Evolutionary conservation across 1,139 yeast species (phyloP), one percentile per base, ranked within the genome.

Genomic region (Hansenula lynferdii): DNA sequence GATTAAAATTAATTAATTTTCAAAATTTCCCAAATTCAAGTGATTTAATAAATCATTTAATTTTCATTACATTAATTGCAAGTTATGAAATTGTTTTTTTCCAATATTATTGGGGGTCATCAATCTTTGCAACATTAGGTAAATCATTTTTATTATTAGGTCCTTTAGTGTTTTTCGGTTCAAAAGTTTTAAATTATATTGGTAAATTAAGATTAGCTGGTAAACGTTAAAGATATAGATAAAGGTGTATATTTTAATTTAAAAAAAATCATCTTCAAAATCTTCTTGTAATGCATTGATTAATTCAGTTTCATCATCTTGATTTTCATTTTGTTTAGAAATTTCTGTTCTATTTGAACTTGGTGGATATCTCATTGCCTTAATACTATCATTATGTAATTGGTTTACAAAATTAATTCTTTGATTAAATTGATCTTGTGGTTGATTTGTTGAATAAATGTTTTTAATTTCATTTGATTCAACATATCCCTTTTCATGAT

Each of bases 321-420:
- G 60, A 40, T 73, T 67, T 32, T 75, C 64, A 42, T 69, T 72
- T 33, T 67, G 61, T 46, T 58, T 54, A 50, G 58, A 68, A 63
- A 62, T 64, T 40, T 49, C 49, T 12, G 42, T 43, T 38, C 49
- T 47, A 40, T 51, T 51, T 21, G 42, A 44, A 42, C 54, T 51
- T 36, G 57, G 56, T 10, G 97, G 95, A 62, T 85, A 94, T 55
- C 97, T 78, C 97, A 94, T 89, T 17, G 96, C 87, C 67, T 87
- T 85, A 42, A 92, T 95, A 60, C 89, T 80, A 54, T 92, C 97
- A 52, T 89, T 87, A 64, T 92, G 95, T 50, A 94, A 74, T 35
- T 84, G 75, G 64, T 89, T 85, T 59, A 96, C 92, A 63, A 92
- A 94, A 56, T 80, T 79, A 63, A 92, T 90, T 69, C 98, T 84